Base-by-base conservation (phyloP, 805 yeast species). In the Yamadazyma ubonensis region DNA sequence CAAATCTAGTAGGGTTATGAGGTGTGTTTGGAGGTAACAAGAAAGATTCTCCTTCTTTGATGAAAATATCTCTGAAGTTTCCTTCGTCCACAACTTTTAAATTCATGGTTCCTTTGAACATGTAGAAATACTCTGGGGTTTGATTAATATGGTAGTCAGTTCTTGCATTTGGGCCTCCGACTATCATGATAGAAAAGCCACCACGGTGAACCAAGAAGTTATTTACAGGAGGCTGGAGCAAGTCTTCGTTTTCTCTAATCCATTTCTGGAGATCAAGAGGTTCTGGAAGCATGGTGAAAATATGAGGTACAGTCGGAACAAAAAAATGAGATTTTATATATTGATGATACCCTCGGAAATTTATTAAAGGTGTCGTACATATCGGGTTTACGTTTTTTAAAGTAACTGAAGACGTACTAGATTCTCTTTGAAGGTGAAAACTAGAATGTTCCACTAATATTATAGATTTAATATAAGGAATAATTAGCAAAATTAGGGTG, bases 101-200 rank as follows among this genome's bases (percentile, higher is more conserved):
- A 15, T 85, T 75, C 96, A 90, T 89, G 18, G 72, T 69, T 2
- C 97, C 97, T 60, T 86, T 86, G 58, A 83, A 77, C 71, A 85
- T 91, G 63, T 83, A 81, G 59, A 90, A 90, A 78, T 88, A 90
- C 55, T 90, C 97, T 0, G 97, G 96, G 0, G 97, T 90, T 52
- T 87, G 95, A 56, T 90, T 90, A 35, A 90, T 78, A 55, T 90
- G 97, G 58, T 87, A 90, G 58, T 90, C 97, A 0, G 96, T 89
- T 42, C 97, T 72, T 54, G 83, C 95, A 58, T 90, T 90, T 3
- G 97, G 97, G 0, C 97, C 97, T 11, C 97, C 97, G 1, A 90
- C 95, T 37, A 89, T 81, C 96, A 90, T 90, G 26, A 89, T 88
- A 0, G 96, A 89, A 58, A 85, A 86, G 0, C 96, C 96, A 4